A percentile compares a stretch with the other conserved stretches of the same genome.
Evolutionary conservation across 257 asterid genomes (phyloP).

Genomic region (Striga asiatica): DNA sequence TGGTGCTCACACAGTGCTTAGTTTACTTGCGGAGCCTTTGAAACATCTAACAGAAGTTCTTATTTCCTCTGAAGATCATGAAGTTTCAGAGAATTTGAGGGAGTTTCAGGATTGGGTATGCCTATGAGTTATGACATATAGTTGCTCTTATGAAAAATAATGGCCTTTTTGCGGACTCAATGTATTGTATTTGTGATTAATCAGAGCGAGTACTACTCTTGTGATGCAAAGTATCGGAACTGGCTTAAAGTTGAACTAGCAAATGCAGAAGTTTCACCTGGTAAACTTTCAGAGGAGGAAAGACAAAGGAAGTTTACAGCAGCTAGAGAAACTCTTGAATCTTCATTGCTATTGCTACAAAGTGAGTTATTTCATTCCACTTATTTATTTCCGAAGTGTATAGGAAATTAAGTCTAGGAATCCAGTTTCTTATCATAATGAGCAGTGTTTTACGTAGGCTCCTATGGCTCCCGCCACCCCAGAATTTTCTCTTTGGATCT

Average conservation of each 20-base stretch:
- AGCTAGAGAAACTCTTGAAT: slow-evolving; percentile 58
- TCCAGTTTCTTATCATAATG: too few species aligned
- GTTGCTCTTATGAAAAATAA: slow-evolving; percentile 7
- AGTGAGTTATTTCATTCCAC: slow-evolving; percentile 41
- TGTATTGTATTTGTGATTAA: slow-evolving; percentile 15
- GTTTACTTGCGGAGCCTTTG: slow-evolving; percentile 96
- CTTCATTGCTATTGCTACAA: slow-evolving; percentile 53
- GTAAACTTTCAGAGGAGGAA: slow-evolving; percentile 75
- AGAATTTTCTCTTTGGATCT: neutral
- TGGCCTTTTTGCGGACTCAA: slow-evolving; percentile 19
- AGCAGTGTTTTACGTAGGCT: too few species aligned
- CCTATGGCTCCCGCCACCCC: too few species aligned
- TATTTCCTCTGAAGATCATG: slow-evolving; percentile 44
- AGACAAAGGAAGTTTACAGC: slow-evolving; percentile 55
- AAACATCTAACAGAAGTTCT: slow-evolving; percentile 60
- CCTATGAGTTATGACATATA: slow-evolving; percentile 11
- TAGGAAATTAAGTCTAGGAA: too few species aligned
- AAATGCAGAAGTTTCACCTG: slow-evolving; percentile 53
- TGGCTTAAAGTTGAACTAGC: slow-evolving; percentile 74
- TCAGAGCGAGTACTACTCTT: slow-evolving; percentile 90
- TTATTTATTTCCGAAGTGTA: neutral
- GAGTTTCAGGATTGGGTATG: slow-evolving; percentile 97
- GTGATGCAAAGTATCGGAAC: slow-evolving; percentile 88
- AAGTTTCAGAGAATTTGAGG: slow-evolving; percentile 58
- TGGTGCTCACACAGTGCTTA: slow-evolving; percentile 88